These are phyloP conservation scores for Wallacemonas collosoma DNA, from an alignment of 208 protist genomes.

Conservation along the genomic window DNA sequence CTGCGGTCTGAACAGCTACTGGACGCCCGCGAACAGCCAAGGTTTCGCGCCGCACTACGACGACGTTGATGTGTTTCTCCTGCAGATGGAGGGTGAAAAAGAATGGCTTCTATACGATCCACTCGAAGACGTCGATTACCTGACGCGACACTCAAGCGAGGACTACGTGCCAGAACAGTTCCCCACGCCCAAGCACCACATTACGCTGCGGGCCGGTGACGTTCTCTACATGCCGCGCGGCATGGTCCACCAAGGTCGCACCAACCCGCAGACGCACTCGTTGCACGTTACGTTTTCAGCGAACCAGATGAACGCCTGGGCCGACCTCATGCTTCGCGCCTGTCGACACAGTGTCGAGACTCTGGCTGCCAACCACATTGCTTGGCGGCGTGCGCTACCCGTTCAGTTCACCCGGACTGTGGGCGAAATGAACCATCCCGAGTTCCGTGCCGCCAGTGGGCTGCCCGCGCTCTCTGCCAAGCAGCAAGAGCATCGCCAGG, in stretches of 20 bases:
- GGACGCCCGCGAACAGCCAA: conserved; percentile 90
- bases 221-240: conserved; percentile 96
- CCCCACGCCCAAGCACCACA: conserved; percentile 56
- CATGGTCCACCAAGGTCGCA: conserved; percentile 91
- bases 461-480: conserved; percentile 32
- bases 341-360: conserved; percentile 48
- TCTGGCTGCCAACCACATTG: conserved; percentile 55
- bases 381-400: conserved; percentile 54
- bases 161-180: conserved; percentile 87
- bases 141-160: conserved; percentile 70
- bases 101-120: conserved; percentile 92
- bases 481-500: conserved; percentile 19
- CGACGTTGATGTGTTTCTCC: conserved; percentile 96
- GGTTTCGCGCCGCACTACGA: conserved; percentile 96
- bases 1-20: conserved; percentile 94
- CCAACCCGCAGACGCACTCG: conserved; percentile 58
- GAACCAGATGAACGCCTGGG: conserved; percentile 84
- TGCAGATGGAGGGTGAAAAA: conserved; percentile 95
- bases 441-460: conserved; percentile 29
- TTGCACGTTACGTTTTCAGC: conserved; percentile 94
- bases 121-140: conserved; percentile 48
- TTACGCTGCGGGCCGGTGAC: conserved; percentile 87
- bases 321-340: conserved; percentile 48
- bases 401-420: conserved; percentile 32
- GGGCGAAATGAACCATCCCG: conserved; percentile 40